These are phyloP conservation scores for Saturnispora dispora DNA, from an alignment of 805 yeast genomes.

Conservation along the genomic window DNA sequence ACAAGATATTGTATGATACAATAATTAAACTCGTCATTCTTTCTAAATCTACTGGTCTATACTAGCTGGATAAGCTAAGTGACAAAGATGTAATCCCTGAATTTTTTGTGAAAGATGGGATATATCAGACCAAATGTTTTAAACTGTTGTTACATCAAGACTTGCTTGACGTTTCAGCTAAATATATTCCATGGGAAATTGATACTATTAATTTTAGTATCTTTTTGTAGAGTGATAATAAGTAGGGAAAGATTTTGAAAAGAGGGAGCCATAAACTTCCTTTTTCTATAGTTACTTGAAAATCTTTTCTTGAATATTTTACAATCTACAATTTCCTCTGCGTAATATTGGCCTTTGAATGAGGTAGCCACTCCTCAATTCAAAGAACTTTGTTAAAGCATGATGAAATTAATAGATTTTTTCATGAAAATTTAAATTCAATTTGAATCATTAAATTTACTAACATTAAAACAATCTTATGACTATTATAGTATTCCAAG, in stretches of 20 bases:
- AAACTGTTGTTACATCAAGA: conserved; percentile 3
- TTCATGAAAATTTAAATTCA: background rate
- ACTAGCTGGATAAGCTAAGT: background rate
- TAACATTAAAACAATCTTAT: background rate
- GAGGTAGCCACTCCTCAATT: conserved; percentile 22
- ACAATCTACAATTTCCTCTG: conserved; percentile 27
- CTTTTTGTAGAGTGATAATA: conserved; percentile 2
- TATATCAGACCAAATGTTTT: background rate
- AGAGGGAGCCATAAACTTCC: background rate
- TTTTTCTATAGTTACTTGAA: background rate
- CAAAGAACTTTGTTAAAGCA: conserved; percentile 17
- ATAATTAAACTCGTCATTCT: conserved; percentile 25
- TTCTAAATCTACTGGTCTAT: conserved; percentile 22
- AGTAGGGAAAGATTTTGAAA: conserved; percentile 1
- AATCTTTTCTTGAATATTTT: conserved; percentile 3
- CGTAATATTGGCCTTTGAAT: conserved; percentile 23
- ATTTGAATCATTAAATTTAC: background rate
- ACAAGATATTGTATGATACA: conserved; percentile 19
- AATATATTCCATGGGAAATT: conserved; percentile 30
- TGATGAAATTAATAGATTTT: conserved; percentile 8
- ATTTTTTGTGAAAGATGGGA: background rate
- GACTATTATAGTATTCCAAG: conserved; percentile 33
- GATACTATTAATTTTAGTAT: conserved; percentile 9
- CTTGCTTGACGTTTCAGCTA: conserved; percentile 17
- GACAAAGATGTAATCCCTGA: conserved; percentile 19